Evolutionary conservation across 2,329 filamentous ascomycete genomes (phyloP).

Genomic region (Ceratocystis cacaofunesta): DNA sequence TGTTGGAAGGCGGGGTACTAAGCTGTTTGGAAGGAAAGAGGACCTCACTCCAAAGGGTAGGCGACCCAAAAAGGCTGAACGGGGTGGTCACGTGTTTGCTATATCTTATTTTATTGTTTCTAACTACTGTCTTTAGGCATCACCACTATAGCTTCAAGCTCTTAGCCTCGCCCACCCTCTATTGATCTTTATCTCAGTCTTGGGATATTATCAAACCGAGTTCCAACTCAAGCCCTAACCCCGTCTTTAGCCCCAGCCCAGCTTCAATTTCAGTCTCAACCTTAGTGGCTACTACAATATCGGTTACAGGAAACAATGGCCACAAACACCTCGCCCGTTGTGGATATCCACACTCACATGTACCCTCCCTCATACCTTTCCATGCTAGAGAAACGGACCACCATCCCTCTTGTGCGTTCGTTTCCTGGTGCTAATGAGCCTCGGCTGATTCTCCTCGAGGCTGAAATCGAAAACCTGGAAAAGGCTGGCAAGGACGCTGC

Average conservation of each 20-base stretch:
- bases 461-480: constrained; percentile 33
- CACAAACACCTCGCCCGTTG: constrained; percentile 29
- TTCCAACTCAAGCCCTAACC: background rate
- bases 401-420: constrained; percentile 56
- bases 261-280: background rate
- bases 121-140: no score
- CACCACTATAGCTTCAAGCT: no score
- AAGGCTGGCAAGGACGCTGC: constrained; percentile 38
- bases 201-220: no score
- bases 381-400: constrained; percentile 42
- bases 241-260: background rate
- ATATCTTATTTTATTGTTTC: no score
- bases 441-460: constrained; percentile 50
- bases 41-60: no score
- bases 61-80: no score
- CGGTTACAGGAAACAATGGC: constrained; percentile 22
- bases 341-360: constrained; percentile 57
- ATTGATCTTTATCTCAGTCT: no score
- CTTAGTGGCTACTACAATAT: background rate
- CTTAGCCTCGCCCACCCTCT: no score
- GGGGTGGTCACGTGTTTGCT: no score
- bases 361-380: constrained; percentile 49
- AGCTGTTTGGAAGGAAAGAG: no score
- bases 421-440: constrained; percentile 43
- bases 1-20: no score